phyloP scores from a whole-genome alignment of 768 basidiomycete genomes.

The Pleurotus ostreatus region DNA sequence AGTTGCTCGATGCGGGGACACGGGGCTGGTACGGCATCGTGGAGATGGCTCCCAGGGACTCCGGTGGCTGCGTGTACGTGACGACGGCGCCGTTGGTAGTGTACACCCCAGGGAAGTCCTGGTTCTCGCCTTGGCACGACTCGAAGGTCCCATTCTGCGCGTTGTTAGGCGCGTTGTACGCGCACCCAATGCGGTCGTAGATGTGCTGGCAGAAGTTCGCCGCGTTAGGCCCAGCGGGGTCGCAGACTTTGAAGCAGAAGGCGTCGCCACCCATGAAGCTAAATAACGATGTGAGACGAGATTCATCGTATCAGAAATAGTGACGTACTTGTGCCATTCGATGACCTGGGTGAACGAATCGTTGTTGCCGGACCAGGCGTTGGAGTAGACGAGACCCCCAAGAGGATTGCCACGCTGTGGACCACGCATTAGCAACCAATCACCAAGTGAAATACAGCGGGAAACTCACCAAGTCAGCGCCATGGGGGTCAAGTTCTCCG shows the following conservation, averaged over 20 bases:
- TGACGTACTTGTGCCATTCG: constrained; percentile 53
- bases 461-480: constrained; percentile 41
- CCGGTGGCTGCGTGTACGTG: constrained; percentile 14
- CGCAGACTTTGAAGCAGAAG: constrained; percentile 62
- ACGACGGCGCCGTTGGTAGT: constrained; percentile 17
- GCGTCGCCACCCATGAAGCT: constrained; percentile 52
- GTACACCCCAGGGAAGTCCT: constrained; percentile 38
- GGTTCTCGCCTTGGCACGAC: constrained; percentile 47
- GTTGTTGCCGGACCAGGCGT: constrained; percentile 27
- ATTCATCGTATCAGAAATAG: constrained; percentile 13
- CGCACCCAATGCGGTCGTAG: constrained; percentile 58
- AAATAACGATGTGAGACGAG: not conserved
- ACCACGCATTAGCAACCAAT: no score
- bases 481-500: constrained; percentile 75
- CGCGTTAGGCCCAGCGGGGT: constrained; percentile 40
- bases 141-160: constrained; percentile 49
- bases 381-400: constrained; percentile 70
- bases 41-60: constrained; percentile 6
- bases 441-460: no score
- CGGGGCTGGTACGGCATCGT: constrained; percentile 13
- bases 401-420: constrained; percentile 30
- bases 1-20: constrained; percentile 13
- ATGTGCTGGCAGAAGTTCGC: constrained; percentile 53
- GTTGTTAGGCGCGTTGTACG: constrained; percentile 56
- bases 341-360: constrained; percentile 34